Evolutionary conservation across 371 early-diverging fungal genomes (phyloP).

Genomic region (Mortierella sp.): DNA sequence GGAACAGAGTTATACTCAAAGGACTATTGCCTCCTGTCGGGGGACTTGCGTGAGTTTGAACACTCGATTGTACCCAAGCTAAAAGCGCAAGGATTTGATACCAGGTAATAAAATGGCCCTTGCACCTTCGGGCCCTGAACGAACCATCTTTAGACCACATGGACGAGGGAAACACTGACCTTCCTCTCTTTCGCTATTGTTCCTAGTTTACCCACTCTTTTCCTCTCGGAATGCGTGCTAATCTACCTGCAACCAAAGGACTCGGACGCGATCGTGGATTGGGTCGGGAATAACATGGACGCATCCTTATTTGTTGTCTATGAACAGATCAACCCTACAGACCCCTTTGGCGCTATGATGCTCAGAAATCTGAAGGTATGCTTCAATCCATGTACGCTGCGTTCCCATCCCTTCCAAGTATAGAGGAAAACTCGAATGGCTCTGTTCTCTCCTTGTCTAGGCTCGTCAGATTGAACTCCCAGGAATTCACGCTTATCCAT

Average conservation of each 20-base stretch:
- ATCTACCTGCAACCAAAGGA: constrained; percentile 81
- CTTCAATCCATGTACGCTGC: background rate
- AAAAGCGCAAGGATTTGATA: constrained; percentile 73
- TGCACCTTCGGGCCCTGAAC: too few species aligned
- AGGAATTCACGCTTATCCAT: constrained; percentile 81
- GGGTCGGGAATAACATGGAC: constrained; percentile 66
- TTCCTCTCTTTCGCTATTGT: background rate
- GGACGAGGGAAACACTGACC: too few species aligned
- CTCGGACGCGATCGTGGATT: constrained; percentile 74
- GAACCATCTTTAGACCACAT: too few species aligned
- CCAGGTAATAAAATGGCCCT: constrained; percentile 43
- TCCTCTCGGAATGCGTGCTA: constrained; percentile 93
- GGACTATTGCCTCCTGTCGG: constrained; percentile 79
- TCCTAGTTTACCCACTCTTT: constrained; percentile 80
- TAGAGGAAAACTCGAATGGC: too few species aligned
- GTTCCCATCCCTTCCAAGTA: too few species aligned
- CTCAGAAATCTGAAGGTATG: constrained; percentile 78
- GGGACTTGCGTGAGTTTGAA: constrained; percentile 81
- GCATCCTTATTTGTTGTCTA: constrained; percentile 78
- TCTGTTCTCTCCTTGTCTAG: constrained; percentile 34
- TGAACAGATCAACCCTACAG: constrained; percentile 91
- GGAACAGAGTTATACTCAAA: constrained; percentile 77
- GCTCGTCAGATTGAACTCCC: constrained; percentile 76
- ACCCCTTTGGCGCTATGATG: constrained; percentile 94
- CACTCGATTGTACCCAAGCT: constrained; percentile 67